phyloP scores from a whole-genome alignment of 345 rosid genomes.

The Lumnitzera littorea region DNA sequence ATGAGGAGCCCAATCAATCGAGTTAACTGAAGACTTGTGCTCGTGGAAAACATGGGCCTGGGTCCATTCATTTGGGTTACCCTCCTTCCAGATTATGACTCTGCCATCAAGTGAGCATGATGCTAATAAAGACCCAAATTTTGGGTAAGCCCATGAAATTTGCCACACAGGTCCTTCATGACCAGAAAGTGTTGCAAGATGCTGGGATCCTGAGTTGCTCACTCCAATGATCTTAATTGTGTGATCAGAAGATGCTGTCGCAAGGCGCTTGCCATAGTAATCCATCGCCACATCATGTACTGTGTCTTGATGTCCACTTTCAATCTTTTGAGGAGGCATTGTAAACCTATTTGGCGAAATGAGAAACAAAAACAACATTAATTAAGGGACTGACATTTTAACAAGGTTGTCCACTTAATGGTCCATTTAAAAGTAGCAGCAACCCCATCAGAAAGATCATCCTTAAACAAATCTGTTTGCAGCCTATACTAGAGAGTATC shows the following conservation, averaged over 20 bases:
- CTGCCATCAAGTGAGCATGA: slow-evolving; percentile 17
- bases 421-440: too few relatives aligned
- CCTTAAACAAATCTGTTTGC: too few relatives aligned
- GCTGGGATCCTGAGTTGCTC: slow-evolving; percentile 23
- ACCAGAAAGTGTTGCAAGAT: slow-evolving; percentile 15
- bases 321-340: slow-evolving; percentile 29
- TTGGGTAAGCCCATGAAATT: slow-evolving; percentile 19
- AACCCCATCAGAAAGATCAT: too few relatives aligned
- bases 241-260: slow-evolving; percentile 24
- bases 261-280: slow-evolving; percentile 30
- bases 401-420: too few relatives aligned
- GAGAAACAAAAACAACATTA: too few relatives aligned
- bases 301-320: slow-evolving; percentile 28
- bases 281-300: slow-evolving; percentile 35
- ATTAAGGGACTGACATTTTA: too few relatives aligned
- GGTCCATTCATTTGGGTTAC: slow-evolving; percentile 15
- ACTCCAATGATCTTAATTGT: slow-evolving; percentile 27
- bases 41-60: slow-evolving; percentile 9
- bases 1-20: slow-evolving; percentile 15
- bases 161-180: slow-evolving; percentile 19
- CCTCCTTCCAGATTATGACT: slow-evolving; percentile 15
- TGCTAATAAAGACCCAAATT: slow-evolving; percentile 16
- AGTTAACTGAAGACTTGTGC: slow-evolving; percentile 18
- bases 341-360: background rate
- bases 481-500: too few relatives aligned